Percentiles rank a stretch among this genome's conserved stretches.
Evolutionary conservation across 176 grass and related monocot species (phyloP).

Genomic region (Carex cristatella): DNA sequence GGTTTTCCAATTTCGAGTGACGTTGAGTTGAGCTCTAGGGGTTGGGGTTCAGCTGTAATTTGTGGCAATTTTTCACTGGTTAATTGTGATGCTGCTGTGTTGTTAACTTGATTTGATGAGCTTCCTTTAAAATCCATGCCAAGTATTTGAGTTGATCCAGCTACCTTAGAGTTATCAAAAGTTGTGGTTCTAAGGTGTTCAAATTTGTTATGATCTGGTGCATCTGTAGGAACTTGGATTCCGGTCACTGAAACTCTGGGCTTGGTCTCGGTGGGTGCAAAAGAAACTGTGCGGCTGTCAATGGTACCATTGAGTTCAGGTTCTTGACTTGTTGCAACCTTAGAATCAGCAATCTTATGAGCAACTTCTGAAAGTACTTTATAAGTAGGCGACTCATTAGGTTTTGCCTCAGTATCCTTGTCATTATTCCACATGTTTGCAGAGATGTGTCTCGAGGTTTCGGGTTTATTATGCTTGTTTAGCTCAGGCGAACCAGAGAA

Average conservation of each 20-base stretch:
- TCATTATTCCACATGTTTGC: neutral
- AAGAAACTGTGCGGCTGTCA: neutral
- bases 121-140: neutral
- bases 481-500: neutral
- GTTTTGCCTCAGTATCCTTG: neutral
- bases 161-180: neutral
- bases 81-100: neutral
- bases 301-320: neutral
- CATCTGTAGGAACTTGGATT: neutral
- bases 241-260: neutral
- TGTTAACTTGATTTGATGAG: neutral
- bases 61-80: neutral
- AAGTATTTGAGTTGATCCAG: neutral
- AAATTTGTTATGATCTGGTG: neutral
- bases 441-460: neutral
- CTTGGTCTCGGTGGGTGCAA: neutral
- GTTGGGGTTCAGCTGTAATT: neutral
- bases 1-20: neutral
- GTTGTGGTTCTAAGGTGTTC: neutral
- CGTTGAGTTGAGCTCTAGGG: neutral
- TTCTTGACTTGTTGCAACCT: neutral
- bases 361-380: conserved; percentile 7
- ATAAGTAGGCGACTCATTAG: neutral
- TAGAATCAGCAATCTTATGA: neutral
- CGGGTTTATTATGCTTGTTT: neutral